Evolutionary conservation across 2,329 filamentous ascomycete species (phyloP).

Genomic region (Pestalotiopsis sp.): DNA sequence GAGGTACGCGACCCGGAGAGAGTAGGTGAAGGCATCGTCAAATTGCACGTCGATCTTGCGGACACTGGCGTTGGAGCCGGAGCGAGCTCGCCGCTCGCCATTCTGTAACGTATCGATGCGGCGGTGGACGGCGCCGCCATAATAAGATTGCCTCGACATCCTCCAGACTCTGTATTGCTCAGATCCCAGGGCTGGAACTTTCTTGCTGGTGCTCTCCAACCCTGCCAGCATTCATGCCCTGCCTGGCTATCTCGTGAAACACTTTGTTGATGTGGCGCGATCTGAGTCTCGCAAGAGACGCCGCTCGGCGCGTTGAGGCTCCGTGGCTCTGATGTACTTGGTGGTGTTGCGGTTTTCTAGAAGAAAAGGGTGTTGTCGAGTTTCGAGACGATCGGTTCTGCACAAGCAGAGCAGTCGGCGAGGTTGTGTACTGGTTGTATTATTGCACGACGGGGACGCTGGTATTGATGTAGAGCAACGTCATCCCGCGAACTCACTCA

Average conservation of each 20-base stretch:
- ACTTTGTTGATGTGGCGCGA: not conserved
- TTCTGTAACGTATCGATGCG: conserved; percentile 47
- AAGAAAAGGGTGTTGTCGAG: not conserved
- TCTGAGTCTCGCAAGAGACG: not conserved
- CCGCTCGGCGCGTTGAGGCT: not conserved
- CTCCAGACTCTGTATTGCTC: conserved; percentile 13
- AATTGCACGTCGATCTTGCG: conserved; percentile 54
- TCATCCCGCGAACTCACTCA: conserved; percentile 13
- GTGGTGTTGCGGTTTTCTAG: not conserved
- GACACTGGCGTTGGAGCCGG: conserved; percentile 46
- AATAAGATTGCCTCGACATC: conserved; percentile 55
- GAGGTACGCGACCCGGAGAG: conserved; percentile 87
- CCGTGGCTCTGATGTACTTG: not conserved
- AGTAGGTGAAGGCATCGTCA: conserved; percentile 90
- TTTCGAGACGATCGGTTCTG: not conserved
- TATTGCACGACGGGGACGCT: conserved; percentile 7
- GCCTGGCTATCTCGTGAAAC: not conserved
- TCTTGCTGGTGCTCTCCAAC: not conserved
- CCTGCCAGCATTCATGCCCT: not conserved
- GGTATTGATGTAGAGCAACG: conserved; percentile 13
- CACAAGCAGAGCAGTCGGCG: not conserved
- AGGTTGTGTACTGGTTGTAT: not conserved
- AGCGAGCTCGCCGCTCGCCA: conserved; percentile 42
- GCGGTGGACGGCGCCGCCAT: conserved; percentile 38
- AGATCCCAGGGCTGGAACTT: not conserved